These are phyloP conservation scores for Fusarium coffeatum DNA, from an alignment of 2,329 filamentous ascomycete genomes.

Conservation along the genomic window DNA sequence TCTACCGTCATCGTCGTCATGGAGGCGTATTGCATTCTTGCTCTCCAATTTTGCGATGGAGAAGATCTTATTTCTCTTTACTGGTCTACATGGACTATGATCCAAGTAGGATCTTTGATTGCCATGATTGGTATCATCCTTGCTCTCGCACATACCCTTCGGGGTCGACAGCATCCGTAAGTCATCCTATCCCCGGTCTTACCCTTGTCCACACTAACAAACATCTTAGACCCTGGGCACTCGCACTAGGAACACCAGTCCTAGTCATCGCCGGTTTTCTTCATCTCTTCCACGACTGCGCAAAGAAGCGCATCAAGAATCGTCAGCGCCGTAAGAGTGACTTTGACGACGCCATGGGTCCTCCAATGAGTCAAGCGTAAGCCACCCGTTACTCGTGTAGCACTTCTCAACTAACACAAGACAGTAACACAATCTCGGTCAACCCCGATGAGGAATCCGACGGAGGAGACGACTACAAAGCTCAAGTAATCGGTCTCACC, in stretches of 20 bases:
- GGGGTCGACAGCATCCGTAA: conserved; percentile 64
- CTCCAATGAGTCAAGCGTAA: conserved; percentile 60
- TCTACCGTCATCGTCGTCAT: conserved; percentile 62
- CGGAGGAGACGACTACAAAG: conserved; percentile 45
- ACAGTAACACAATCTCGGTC: conserved; percentile 54
- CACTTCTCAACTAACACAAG: conserved; percentile 24
- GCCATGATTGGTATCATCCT: conserved; percentile 69
- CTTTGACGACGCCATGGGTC: conserved; percentile 45
- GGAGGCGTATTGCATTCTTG: conserved; percentile 65
- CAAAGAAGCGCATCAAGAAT: conserved; percentile 51
- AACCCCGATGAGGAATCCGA: conserved; percentile 51
- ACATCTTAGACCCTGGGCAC: conserved; percentile 63
- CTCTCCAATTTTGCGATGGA: conserved; percentile 69
- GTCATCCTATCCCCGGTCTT: conserved; percentile 36
- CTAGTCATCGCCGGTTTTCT: conserved; percentile 67
- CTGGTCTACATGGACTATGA: conserved; percentile 71
- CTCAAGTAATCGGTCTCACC: conserved; percentile 58
- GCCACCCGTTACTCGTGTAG: conserved; percentile 19
- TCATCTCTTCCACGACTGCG: conserved; percentile 59
- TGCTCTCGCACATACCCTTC: conserved; percentile 62
- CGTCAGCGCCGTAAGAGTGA: conserved; percentile 38
- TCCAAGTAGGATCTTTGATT: conserved; percentile 68
- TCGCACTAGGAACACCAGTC: conserved; percentile 70
- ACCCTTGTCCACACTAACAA: neutral
- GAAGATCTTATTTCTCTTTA: conserved; percentile 70